phyloP scores from a whole-genome alignment of 805 yeast genomes.

The Scheffersomyces stipitis region DNA sequence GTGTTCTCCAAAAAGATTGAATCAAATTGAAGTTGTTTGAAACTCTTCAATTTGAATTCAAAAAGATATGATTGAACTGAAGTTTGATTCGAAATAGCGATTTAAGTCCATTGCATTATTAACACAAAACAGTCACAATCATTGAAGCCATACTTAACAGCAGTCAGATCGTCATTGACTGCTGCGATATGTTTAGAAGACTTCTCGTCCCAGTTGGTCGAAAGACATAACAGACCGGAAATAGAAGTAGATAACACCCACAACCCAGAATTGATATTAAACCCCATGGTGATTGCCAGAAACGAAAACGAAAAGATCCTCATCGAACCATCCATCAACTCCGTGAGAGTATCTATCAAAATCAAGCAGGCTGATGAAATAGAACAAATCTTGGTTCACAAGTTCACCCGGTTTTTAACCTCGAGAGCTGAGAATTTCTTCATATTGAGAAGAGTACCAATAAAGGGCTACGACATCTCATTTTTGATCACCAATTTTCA shows the following conservation, averaged over 20 bases:
- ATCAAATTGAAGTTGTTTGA: too few species aligned
- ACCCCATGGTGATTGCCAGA: conserved; percentile 87
- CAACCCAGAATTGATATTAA: conserved; percentile 79
- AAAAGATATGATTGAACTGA: background rate
- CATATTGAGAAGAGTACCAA: conserved; percentile 87
- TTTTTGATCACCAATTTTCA: conserved; percentile 92
- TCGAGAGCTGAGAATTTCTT: conserved; percentile 95
- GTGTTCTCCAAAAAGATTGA: too few species aligned
- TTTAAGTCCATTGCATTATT: too few species aligned
- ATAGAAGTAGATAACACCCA: conserved; percentile 75
- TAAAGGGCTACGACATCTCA: conserved; percentile 88
- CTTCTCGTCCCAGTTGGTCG: conserved; percentile 92
- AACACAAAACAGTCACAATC: conserved; percentile 99
- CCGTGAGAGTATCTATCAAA: conserved; percentile 85
- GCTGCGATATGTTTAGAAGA: conserved; percentile 92
- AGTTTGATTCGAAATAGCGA: background rate
- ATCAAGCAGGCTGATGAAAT: conserved; percentile 98
- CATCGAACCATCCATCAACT: conserved; percentile 92
- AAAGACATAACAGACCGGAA: conserved; percentile 97
- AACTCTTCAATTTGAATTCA: too few species aligned
- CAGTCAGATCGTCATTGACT: conserved; percentile 88
- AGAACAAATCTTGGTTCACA: conserved; percentile 90
- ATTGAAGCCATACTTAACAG: conserved; percentile 88
- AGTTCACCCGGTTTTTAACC: conserved; percentile 89
- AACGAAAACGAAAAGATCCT: conserved; percentile 91